Conservation (phyloP, 2,329 filamentous ascomycete genomes). For the Aspergillus ustus region DNA sequence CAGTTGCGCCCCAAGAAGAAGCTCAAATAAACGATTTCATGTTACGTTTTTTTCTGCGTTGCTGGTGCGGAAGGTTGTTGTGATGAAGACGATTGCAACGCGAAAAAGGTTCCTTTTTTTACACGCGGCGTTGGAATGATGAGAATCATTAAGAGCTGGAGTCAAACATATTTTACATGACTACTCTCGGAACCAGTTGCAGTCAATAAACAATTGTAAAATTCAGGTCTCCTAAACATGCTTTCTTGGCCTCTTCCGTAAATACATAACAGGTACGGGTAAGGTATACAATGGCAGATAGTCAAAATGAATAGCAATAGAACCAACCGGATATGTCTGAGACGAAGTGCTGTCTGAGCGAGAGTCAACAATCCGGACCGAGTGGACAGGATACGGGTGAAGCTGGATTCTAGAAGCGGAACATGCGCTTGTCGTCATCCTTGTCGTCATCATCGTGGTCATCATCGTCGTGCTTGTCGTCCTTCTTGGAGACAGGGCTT, state of each 20-base stretch:
- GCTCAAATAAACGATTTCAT: constrained; percentile 73
- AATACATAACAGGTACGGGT: constrained; percentile 21
- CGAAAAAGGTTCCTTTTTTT: constrained; percentile 34
- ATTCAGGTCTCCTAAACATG: constrained; percentile 27
- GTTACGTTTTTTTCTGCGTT: constrained; percentile 54
- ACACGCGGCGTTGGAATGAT: constrained; percentile 46
- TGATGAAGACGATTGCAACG: constrained; percentile 38
- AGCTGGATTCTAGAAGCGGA: constrained; percentile 27
- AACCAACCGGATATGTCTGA: not conserved
- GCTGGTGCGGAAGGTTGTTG: constrained; percentile 38
- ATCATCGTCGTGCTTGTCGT: constrained; percentile 36
- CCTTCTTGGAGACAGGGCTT: constrained; percentile 61
- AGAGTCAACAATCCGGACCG: constrained; percentile 18
- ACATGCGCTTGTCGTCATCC: constrained; percentile 36
- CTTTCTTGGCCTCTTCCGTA: constrained; percentile 10
- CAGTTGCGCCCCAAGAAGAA: constrained; percentile 99
- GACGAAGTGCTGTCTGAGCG: constrained; percentile 29
- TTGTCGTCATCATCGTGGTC: constrained; percentile 24
- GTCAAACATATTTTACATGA: constrained; percentile 35
- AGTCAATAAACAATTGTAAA: constrained; percentile 46
- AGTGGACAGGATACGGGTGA: not conserved
- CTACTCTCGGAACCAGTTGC: constrained; percentile 41
- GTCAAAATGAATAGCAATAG: not conserved
- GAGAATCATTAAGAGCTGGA: constrained; percentile 40
- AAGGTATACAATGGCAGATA: constrained; percentile 14